These are phyloP conservation scores for Emergomyces orientalis DNA, from an alignment of 2,329 filamentous ascomycete genomes.

Conservation along the genomic window DNA sequence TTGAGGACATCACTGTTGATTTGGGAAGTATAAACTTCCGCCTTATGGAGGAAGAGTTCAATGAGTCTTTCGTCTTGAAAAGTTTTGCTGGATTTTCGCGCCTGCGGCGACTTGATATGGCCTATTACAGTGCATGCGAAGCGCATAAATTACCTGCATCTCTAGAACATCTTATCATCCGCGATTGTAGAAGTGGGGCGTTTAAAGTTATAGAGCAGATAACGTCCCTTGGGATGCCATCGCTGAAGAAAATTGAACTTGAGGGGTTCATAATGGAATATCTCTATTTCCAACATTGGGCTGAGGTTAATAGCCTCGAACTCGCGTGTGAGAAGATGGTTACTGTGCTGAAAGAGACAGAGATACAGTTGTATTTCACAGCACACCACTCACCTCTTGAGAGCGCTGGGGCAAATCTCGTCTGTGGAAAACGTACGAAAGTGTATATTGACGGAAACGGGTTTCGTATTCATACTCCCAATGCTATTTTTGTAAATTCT, in stretches of 20 bases:
- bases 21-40: background rate
- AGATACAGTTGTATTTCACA: background rate
- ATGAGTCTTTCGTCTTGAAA: background rate
- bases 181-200: background rate
- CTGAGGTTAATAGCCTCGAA: background rate
- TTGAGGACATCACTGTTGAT: background rate
- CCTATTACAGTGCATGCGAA: background rate
- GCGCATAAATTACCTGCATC: background rate
- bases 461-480: background rate
- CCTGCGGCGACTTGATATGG: background rate
- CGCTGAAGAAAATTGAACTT: background rate
- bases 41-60: background rate
- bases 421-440: background rate
- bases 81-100: background rate
- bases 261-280: background rate
- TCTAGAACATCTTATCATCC: background rate
- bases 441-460: background rate
- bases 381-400: background rate
- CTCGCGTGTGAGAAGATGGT: background rate
- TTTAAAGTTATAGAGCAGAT: background rate
- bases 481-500: background rate
- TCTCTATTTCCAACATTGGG: slow-evolving; percentile 1
- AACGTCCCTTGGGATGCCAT: background rate
- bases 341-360: background rate
- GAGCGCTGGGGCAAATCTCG: background rate